A percentile compares a stretch with the other conserved stretches of the same genome.
phyloP scores from a whole-genome alignment of 140 eudicot genomes.

The Anethum foeniculum region DNA sequence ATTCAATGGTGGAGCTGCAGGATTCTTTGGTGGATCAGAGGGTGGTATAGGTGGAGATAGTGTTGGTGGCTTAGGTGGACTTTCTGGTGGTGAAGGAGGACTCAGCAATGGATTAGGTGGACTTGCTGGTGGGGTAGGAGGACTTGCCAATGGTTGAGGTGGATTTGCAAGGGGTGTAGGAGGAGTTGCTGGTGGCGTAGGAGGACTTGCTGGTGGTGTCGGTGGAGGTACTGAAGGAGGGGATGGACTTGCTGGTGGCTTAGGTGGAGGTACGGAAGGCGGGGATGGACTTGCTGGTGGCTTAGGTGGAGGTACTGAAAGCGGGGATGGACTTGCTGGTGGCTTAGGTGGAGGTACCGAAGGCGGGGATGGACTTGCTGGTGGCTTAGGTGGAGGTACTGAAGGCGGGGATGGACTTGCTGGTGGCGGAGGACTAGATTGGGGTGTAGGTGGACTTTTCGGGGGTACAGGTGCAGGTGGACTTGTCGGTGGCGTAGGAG shows the following conservation, averaged over 20 bases:
- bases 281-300: slow-evolving; percentile 20
- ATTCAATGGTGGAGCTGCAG: slow-evolving; percentile 21
- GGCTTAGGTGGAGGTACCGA: slow-evolving; percentile 18
- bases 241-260: slow-evolving; percentile 10
- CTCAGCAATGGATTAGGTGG: slow-evolving; percentile 20
- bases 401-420: slow-evolving; percentile 25
- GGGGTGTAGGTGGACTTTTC: slow-evolving; percentile 21
- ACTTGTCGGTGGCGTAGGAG: slow-evolving; percentile 24
- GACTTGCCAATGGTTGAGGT: neutral
- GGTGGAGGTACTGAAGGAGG: slow-evolving; percentile 13
- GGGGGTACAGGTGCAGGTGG: slow-evolving; percentile 10
- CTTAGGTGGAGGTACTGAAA: slow-evolving; percentile 16
- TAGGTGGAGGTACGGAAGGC: slow-evolving; percentile 17
- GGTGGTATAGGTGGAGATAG: slow-evolving; percentile 22
- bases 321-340: slow-evolving; percentile 20
- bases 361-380: slow-evolving; percentile 20
- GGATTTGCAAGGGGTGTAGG: neutral
- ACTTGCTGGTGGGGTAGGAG: slow-evolving; percentile 13
- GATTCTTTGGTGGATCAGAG: slow-evolving; percentile 4
- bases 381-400: slow-evolving; percentile 16
- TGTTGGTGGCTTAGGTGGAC: slow-evolving; percentile 14
- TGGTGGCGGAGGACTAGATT: slow-evolving; percentile 16
- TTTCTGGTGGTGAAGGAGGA: slow-evolving; percentile 24
- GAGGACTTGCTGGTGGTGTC: slow-evolving; percentile 23
- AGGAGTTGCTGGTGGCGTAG: neutral